Conservation (phyloP, 2,329 filamentous ascomycete species). For the Diplodia scrobiculata region DNA sequence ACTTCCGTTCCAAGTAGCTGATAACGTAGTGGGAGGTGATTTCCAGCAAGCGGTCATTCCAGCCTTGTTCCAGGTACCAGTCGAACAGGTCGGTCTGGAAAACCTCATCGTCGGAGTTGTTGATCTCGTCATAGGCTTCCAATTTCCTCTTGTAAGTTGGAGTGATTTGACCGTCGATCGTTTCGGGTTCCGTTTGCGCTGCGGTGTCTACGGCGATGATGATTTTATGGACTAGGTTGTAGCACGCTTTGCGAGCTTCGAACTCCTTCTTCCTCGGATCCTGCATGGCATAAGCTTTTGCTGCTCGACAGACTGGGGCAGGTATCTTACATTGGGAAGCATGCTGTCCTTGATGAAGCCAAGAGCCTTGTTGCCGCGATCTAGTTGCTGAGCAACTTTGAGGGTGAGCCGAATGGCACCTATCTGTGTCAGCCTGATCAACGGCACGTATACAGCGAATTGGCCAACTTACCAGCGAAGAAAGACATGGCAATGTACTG, state of each 20-base stretch:
- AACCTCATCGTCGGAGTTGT: slow-evolving; percentile 83
- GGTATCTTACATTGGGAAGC: slow-evolving; percentile 48
- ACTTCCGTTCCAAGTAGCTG: slow-evolving; percentile 78
- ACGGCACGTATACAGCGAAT: slow-evolving; percentile 15
- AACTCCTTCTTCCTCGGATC: slow-evolving; percentile 72
- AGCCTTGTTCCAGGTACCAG: slow-evolving; percentile 87
- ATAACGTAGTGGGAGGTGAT: slow-evolving; percentile 84
- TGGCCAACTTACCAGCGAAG: slow-evolving; percentile 64
- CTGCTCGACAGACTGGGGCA: background rate
- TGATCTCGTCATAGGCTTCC: slow-evolving; percentile 89
- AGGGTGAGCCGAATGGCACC: slow-evolving; percentile 85
- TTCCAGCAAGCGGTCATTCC: slow-evolving; percentile 80
- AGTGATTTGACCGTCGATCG: slow-evolving; percentile 76
- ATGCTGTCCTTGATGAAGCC: slow-evolving; percentile 85
- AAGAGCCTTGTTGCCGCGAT: slow-evolving; percentile 82
- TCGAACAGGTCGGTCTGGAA: slow-evolving; percentile 97
- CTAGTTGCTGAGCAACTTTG: slow-evolving; percentile 77
- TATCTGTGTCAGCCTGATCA: slow-evolving; percentile 24
- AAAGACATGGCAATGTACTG: slow-evolving; percentile 84
- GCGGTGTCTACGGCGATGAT: slow-evolving; percentile 75
- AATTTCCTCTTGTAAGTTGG: slow-evolving; percentile 74
- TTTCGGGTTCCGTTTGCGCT: slow-evolving; percentile 67
- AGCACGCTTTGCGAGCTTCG: slow-evolving; percentile 73
- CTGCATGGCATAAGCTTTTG: slow-evolving; percentile 37
- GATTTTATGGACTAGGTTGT: slow-evolving; percentile 82